Conservation (phyloP, 305 asterid species). For the Fraxinus greggii region DNA sequence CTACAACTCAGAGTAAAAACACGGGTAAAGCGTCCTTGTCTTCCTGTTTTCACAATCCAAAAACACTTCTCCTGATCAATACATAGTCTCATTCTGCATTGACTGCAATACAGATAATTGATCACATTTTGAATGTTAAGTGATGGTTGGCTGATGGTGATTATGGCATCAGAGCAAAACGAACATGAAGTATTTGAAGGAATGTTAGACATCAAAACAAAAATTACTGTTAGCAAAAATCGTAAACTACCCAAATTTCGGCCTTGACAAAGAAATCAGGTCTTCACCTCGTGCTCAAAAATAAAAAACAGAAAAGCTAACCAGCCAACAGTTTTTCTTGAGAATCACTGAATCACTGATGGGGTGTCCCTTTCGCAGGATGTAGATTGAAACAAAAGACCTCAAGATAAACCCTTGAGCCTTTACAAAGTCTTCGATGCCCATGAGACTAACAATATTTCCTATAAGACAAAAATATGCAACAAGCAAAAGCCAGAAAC, state of each 20-base stretch:
- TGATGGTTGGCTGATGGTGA: not conserved
- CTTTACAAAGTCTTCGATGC: not conserved
- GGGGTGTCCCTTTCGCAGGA: not conserved
- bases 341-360: not conserved
- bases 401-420: not conserved
- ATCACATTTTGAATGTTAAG: not conserved
- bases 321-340: not conserved
- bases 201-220: not conserved
- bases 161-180: not conserved
- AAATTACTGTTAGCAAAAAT: not conserved
- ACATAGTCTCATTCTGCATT: not conserved
- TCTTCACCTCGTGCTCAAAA: not conserved
- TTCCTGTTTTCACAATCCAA: not conserved
- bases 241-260: not conserved
- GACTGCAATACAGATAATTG: not conserved
- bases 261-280: not conserved
- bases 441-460: not conserved
- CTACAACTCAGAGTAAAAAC: not conserved
- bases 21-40: not conserved
- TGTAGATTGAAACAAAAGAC: not conserved
- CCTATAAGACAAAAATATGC: not conserved
- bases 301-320: not conserved
- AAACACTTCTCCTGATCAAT: not conserved
- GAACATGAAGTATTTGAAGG: not conserved
- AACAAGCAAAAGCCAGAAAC: not conserved